Evolutionary conservation across 2,329 filamentous ascomycete species (phyloP).

Genomic region (Pseudogymnoascus sp.): DNA sequence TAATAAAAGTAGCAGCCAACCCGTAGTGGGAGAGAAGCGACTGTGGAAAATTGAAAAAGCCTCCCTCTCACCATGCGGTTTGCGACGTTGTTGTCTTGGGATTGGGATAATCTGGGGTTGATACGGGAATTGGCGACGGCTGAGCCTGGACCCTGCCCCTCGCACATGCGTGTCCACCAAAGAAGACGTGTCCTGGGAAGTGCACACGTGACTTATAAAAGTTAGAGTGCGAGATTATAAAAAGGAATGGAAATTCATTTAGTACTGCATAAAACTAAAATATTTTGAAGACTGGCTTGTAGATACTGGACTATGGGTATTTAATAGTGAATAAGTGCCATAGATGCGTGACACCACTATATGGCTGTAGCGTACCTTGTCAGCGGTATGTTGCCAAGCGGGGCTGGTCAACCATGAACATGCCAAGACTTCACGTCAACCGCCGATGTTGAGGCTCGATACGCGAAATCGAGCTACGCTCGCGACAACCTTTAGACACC

Average conservation of each 20-base stretch:
- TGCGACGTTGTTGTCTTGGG: conserved; percentile 4
- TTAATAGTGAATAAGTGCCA: neutral
- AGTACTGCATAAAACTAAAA: neutral
- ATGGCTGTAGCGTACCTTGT: conserved; percentile 5
- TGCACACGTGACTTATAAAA: neutral
- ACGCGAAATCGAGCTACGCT: conserved; percentile 7
- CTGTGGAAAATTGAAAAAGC: neutral
- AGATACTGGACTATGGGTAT: neutral
- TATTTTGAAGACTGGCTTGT: neutral
- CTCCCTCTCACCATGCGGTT: conserved; percentile 1
- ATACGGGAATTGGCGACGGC: neutral
- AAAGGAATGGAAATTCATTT: neutral
- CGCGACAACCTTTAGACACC: conserved; percentile 7
- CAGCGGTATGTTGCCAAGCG: neutral
- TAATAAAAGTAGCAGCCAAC: neutral
- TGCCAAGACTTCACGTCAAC: conserved; percentile 10
- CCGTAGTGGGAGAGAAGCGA: conserved; percentile 2
- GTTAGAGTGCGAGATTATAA: neutral
- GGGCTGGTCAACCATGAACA: neutral
- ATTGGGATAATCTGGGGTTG: conserved; percentile 6
- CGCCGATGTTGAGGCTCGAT: neutral
- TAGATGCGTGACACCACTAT: neutral
- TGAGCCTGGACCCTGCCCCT: conserved; percentile 7
- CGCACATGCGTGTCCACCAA: neutral
- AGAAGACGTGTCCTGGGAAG: neutral